Evolutionary conservation across 352 stramenopile genomes (phyloP).

Genomic region (Pythium sukuiense): DNA sequence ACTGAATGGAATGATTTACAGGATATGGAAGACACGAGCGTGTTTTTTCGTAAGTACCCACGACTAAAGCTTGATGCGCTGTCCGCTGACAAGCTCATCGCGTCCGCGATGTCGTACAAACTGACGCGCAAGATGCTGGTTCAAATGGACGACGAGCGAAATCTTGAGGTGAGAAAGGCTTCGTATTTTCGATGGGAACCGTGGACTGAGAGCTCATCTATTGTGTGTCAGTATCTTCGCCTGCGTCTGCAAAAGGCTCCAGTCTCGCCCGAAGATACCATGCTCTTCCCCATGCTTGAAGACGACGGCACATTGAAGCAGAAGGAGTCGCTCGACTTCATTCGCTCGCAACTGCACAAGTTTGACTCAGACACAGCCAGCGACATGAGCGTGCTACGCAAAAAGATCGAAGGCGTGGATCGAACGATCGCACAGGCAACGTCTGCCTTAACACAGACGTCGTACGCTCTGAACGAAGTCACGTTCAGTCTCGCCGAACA

Average conservation of each 20-base stretch:
- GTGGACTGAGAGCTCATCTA: background rate
- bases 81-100: constrained; percentile 41
- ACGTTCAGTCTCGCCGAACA: constrained; percentile 68
- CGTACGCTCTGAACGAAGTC: constrained; percentile 64
- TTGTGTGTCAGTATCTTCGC: constrained; percentile 56
- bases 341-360: constrained; percentile 56
- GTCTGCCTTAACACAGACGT: constrained; percentile 46
- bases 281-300: constrained; percentile 74
- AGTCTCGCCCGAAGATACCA: constrained; percentile 57
- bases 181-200: background rate
- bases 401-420: constrained; percentile 78
- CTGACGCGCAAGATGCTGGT: constrained; percentile 58
- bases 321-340: constrained; percentile 47
- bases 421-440: constrained; percentile 53
- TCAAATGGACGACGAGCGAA: constrained; percentile 64
- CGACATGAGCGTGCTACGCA: constrained; percentile 66
- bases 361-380: constrained; percentile 71
- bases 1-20: constrained; percentile 12
- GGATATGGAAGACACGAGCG: constrained; percentile 76
- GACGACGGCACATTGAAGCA: constrained; percentile 37
- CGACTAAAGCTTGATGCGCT: constrained; percentile 46
- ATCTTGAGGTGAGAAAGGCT: constrained; percentile 50
- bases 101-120: constrained; percentile 54
- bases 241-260: constrained; percentile 63
- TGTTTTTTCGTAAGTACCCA: constrained; percentile 67